Evolutionary conservation across 805 yeast species (phyloP), one percentile per base, ranked within the genome.

Genomic region (Wickerhamiella lipophila): DNA sequence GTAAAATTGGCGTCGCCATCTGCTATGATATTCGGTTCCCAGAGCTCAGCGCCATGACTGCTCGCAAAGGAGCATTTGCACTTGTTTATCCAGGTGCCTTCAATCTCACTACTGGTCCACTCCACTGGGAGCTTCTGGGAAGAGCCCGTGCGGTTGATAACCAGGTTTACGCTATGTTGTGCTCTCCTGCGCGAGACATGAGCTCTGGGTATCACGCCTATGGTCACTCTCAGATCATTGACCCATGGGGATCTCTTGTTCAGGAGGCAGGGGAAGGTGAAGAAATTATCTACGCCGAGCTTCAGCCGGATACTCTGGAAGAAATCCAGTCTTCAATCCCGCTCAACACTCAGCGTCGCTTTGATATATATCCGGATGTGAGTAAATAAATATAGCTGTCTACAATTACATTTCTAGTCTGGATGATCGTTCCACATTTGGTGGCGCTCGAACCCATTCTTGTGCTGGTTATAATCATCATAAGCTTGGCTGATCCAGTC

Each of bases 11-110:
- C 0, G 69, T 84, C 38, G 95, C 89, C 8, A 70, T 89, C 32
- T 89, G 98, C 65, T 92, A 92, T 63, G 98, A 89, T 64, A 77
- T 92, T 26, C 71, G 98, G 53, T 89, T 89, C 65, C 96, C 96
- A 0, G 96, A 89, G 62, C 66, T 85, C 48, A 80, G 94, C 1
- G 61, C 82, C 32, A 66, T 85, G 55, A 86, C 95, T 55, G 69
- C 71, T 11, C 62, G 72, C 22, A 55, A 59, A 34, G 94, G 94
- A 5, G 95, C 95, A 1, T 75, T 85, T 53, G 74, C 94, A 18
- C 62, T 89, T 55, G 76, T 94, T 1, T 89, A 74, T 58, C 97
- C 98, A 0, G 82, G 94, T 40, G 97, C 97, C 0, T 92, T 94
- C 71, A 92, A 95, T 8, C 73, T 81, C 64, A 81, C 81, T 54